Base-by-base conservation (phyloP, 1,284 basidiomycete genomes). In the Pseudozyma tsukubaensis region DNA sequence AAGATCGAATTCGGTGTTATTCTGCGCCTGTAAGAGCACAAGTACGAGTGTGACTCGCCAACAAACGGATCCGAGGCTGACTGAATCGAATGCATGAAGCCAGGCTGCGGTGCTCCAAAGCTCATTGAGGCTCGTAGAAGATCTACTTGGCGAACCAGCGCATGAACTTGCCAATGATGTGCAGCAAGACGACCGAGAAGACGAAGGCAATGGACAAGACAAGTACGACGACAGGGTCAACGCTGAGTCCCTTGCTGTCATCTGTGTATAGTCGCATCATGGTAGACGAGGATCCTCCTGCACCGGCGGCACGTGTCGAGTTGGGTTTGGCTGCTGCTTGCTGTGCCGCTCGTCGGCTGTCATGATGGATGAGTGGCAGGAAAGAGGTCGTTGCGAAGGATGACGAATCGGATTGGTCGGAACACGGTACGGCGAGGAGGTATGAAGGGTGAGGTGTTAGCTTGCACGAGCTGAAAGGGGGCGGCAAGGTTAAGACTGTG, bases 151-250 rank as follows among this genome's bases (percentile, higher is more conserved):
- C 90, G 87, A 97, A 93, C 57, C 90, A 89, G 76, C 93, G 90
- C 85, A 96, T 93, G 84, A 97, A 87, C 88, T 97, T 97, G 81
- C 94, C 94, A 60, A 94, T 92, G 85, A 99, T 96, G 87, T 99
- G 96, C 50, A 99, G 92, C 90, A 95, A 94, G 89, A 99, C 97
- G 85, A 99, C 97, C 64, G 94, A 97, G 62, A 91, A 94, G 86
- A 99, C 97, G 89, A 99, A 99, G 36, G 94, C 94, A 69, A 99
- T 90, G 24, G 96, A 97, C 44, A 99, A 91, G 73, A 98, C 93
- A 69, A 98, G 91, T 75, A 98, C 95, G 78, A 98, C 95, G 87
- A 95, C 97, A 7, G 96, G 96, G 87, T 99, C 96, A 94, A 99
- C 94, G 88, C 94, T 90, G 69, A 98, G 89, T 40, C 96, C 96